Base-by-base conservation (phyloP, 75 land plant genomes). In the Selaginella tamariscina region DNA sequence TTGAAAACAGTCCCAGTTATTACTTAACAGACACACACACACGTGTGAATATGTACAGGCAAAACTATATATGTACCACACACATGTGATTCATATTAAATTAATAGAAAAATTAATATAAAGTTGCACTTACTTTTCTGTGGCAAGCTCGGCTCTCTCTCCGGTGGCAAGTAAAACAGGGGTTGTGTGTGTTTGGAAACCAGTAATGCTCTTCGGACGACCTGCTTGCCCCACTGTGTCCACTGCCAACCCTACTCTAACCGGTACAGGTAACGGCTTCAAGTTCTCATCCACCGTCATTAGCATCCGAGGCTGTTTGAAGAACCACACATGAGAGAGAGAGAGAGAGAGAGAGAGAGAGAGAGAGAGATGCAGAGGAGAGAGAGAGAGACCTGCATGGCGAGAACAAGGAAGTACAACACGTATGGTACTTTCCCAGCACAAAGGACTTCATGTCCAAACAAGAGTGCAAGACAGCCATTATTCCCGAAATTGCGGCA, bases 181-280 rank as follows among this genome's bases (percentile, higher is more conserved):
- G 2, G 96, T 93, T 21, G 98, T 82, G 71, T 93, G 95, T 0
- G 98, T 89, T 72, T 93, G 98, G 71, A 93, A 93, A 1, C 98
- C 98, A 33, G 98, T 93, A n/a, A 93, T 93, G 9, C 95, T 89
- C 81, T 93, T 93, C 22, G 98, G 98, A 11, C 98, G 86, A 65
- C 98, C 98, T 23, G 98, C 98, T 81, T 93, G 98, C 23, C 98
- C 98, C 32, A 93, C 98, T 62, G 89, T 94, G 80, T 93, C 98
- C 29, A 93, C 96, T n/a, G 96, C 98, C 66, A 89, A 90, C 0
- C 98, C 96, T 64, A 93, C 98, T 56, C 98, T 76, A 29, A 93
- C 96, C 22, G 98, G 91, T 8, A 93, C 91, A 29, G 95, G 73
- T 1, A 93, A 71, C 2, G 98, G 90, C 74, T 86, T 93, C 70